phyloP scores from a whole-genome alignment of 441 rosid genomes.

The Adansonia grandidieri region DNA sequence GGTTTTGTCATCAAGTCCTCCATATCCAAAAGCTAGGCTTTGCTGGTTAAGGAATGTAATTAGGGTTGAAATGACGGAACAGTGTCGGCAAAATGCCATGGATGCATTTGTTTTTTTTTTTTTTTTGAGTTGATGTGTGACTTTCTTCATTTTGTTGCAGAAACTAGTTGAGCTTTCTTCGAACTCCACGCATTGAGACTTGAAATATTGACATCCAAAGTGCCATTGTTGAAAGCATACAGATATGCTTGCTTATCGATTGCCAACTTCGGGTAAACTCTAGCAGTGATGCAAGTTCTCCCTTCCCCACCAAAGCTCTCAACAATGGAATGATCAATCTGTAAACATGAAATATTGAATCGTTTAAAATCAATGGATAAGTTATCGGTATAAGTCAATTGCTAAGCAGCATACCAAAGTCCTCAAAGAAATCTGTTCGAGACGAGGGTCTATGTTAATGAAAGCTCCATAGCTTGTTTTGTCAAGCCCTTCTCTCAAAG shows the following conservation, averaged over 20 bases:
- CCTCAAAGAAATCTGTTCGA: constrained; percentile 44
- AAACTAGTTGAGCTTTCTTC: constrained; percentile 39
- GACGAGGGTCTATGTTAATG: constrained; percentile 43
- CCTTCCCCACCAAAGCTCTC: constrained; percentile 51
- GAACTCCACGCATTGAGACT: constrained; percentile 45
- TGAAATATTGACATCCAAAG: constrained; percentile 31
- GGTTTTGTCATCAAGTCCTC: not conserved
- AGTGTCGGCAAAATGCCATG: not conserved
- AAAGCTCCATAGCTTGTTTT: constrained; percentile 49
- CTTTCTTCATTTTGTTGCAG: constrained; percentile 13
- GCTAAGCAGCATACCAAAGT: constrained; percentile 36
- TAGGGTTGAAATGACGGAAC: not conserved
- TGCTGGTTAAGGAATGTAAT: not conserved
- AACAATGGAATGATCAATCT: constrained; percentile 48
- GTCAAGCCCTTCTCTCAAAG: constrained; percentile 43
- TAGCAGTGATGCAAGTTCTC: constrained; percentile 46
- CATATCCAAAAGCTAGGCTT: not conserved
- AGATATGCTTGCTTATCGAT: constrained; percentile 34
- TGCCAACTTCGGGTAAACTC: constrained; percentile 47
- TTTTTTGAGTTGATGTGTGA: not conserved
- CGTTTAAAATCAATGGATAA: no score
- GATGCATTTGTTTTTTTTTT: not conserved
- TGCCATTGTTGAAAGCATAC: constrained; percentile 45
- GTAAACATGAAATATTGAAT: not conserved
- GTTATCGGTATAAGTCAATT: no score